phyloP scores from a whole-genome alignment of 2,329 filamentous ascomycete genomes.

The Ustulina deusta region DNA sequence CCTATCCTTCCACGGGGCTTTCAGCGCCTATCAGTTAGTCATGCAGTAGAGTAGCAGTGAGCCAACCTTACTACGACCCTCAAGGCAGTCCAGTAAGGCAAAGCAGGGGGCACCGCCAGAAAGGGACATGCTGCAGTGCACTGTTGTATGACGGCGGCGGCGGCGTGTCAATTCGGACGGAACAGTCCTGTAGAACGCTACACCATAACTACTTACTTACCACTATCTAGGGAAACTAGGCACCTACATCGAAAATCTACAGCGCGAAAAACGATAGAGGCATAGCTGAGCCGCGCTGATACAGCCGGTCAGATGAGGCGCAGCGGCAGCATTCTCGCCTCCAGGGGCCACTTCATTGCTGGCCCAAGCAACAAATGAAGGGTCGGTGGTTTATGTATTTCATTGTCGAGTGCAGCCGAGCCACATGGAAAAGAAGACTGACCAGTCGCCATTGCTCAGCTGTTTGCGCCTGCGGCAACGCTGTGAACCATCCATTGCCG shows the following conservation, averaged over 20 bases:
- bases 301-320: neutral
- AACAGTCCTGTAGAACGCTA: neutral
- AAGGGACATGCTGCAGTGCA: slow-evolving; percentile 18
- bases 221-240: neutral
- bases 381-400: too few species aligned
- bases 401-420: neutral
- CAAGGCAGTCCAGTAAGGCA: slow-evolving; percentile 38
- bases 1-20: slow-evolving; percentile 19
- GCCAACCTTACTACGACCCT: slow-evolving; percentile 24
- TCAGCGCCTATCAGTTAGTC: slow-evolving; percentile 28
- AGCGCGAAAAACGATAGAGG: slow-evolving; percentile 14
- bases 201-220: slow-evolving; percentile 3
- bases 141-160: slow-evolving; percentile 14
- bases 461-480: neutral
- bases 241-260: neutral
- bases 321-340: too few species aligned
- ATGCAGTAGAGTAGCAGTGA: slow-evolving; percentile 36
- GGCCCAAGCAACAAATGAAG: neutral
- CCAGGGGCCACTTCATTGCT: neutral
- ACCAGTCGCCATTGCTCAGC: neutral
- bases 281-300: slow-evolving; percentile 24
- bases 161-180: slow-evolving; percentile 15
- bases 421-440: neutral
- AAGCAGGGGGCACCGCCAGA: slow-evolving; percentile 20
- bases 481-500: neutral